phyloP scores from a whole-genome alignment of 176 grass and related monocot species.

The Oryza rufipogon region DNA sequence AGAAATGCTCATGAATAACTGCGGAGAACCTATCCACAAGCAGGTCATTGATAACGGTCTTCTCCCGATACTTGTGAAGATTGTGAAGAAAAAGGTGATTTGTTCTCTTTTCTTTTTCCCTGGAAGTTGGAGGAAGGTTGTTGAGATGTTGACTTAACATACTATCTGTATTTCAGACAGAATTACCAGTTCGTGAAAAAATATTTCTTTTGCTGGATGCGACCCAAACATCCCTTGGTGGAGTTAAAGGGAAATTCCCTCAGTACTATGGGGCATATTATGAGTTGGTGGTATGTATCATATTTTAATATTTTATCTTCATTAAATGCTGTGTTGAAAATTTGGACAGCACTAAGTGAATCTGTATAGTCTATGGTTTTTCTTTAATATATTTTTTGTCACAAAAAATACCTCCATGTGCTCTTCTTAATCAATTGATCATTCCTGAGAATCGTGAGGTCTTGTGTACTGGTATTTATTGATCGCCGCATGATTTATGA shows the following conservation, averaged over 20 bases:
- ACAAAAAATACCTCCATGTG: not conserved
- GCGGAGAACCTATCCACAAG: conserved; percentile 82
- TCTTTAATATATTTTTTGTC: conserved; percentile 18
- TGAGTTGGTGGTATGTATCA: conserved; percentile 84
- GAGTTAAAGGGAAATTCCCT: conserved; percentile 84
- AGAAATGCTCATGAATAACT: conserved; percentile 99
- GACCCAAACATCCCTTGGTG: conserved; percentile 89
- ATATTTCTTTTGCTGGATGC: conserved; percentile 98
- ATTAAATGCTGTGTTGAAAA: not conserved
- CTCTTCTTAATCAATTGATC: conserved; percentile 1
- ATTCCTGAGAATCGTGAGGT: not conserved
- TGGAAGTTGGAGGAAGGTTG: conserved; percentile 24
- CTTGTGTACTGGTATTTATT: conserved; percentile 2
- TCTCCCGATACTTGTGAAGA: conserved; percentile 89
- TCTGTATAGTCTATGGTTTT: not conserved
- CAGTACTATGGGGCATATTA: conserved; percentile 93
- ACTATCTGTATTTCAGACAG: conserved; percentile 57
- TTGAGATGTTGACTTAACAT: conserved; percentile 34
- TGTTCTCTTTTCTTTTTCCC: not conserved
- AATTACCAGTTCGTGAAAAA: conserved; percentile 91
- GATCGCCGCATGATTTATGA: conserved; percentile 16
- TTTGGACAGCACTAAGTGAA: not conserved
- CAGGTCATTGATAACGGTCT: conserved; percentile 84
- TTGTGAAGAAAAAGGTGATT: conserved; percentile 98
- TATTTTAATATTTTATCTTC: conserved; percentile 31